Evolutionary conservation across 139 green algal species (phyloP), one percentile per base, ranked within the genome.

Genomic region (Limnomonas spitsbergensis): DNA sequence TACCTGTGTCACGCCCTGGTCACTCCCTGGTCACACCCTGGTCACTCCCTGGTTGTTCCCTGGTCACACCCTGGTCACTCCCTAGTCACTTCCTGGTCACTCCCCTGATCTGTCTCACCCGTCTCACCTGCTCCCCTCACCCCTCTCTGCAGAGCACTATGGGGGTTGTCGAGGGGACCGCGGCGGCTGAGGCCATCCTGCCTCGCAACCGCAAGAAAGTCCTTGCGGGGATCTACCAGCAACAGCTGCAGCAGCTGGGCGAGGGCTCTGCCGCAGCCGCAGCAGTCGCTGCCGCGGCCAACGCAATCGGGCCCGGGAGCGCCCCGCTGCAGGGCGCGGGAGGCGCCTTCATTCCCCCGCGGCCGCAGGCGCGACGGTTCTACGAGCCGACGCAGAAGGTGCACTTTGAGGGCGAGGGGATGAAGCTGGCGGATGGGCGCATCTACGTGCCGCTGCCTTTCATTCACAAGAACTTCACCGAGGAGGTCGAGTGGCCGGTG

Each of bases 391-490:
- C 47, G 20, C 47, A 61, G 47, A 61, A 61, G 47, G 47, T 61
- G 9, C 70, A 47, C 4, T 82, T 82, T 36, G 78, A 82, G 24
- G 69, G 37, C 14, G 79, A 76, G 61, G 79, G 72, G 53, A 73
- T 80, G 73, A 68, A 54, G 52, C 40, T 84, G 73, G 73, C 66
- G 2, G 80, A 84, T 29, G 80, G 80, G 1, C 80, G 80, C 66
- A 84, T 84, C 73, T 77, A 80, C 42, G 66, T 80, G 42, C 80
- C 80, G 35, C 80, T 80, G 36, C 47, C 73, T 38, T 84, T 80
- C 9, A 52, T 83, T 35, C 40, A 77, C 35, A 73, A 77, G 40
- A 80, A 78, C 79, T 80, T 83, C 29, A 14, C 61, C 36, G 66
- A 61, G 14, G 47, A 77, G 54, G 32, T 27, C 24, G 31, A 79